Percentiles rank a stretch among this genome's conserved stretches.
Evolutionary conservation across 495 filamentous ascomycete genomes (phyloP).

Genomic region (Lasiosphaeria ovina): DNA sequence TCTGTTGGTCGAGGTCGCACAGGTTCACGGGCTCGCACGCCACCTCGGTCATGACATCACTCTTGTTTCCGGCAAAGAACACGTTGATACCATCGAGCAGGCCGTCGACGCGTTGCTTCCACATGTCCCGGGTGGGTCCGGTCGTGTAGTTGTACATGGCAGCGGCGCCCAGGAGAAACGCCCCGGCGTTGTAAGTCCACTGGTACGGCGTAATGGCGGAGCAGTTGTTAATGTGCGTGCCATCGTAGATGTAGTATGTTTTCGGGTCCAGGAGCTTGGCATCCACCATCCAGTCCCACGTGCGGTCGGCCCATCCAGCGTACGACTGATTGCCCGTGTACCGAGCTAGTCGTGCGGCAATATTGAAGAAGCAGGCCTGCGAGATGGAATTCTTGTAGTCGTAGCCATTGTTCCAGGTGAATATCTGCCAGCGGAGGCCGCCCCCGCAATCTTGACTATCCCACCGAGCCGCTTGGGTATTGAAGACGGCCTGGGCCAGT

Average conservation of each 20-base stretch:
- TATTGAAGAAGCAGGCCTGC: conserved; percentile 69
- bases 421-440: conserved; percentile 83
- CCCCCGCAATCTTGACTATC: conserved; percentile 65
- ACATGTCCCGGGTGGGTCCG: conserved; percentile 45
- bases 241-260: conserved; percentile 59
- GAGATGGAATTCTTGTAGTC: conserved; percentile 73
- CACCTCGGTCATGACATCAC: conserved; percentile 64
- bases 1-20: conserved; percentile 71
- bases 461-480: conserved; percentile 69
- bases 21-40: conserved; percentile 63
- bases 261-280: conserved; percentile 46
- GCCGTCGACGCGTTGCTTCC: conserved; percentile 52
- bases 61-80: conserved; percentile 49
- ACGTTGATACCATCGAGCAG: conserved; percentile 50
- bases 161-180: conserved; percentile 67
- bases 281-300: conserved; percentile 64
- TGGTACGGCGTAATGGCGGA: conserved; percentile 48
- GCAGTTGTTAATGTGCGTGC: conserved; percentile 52
- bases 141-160: conserved; percentile 64
- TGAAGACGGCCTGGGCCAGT: conserved; percentile 76
- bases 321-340: conserved; percentile 73
- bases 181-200: conserved; percentile 72
- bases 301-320: conserved; percentile 65
- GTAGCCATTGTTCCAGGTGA: conserved; percentile 74
- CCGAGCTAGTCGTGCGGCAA: conserved; percentile 65